A percentile compares a stretch with the other conserved stretches of the same genome.
phyloP scores from a whole-genome alignment of 306 rosid genomes.

The Cyclanthera cordifolia region DNA sequence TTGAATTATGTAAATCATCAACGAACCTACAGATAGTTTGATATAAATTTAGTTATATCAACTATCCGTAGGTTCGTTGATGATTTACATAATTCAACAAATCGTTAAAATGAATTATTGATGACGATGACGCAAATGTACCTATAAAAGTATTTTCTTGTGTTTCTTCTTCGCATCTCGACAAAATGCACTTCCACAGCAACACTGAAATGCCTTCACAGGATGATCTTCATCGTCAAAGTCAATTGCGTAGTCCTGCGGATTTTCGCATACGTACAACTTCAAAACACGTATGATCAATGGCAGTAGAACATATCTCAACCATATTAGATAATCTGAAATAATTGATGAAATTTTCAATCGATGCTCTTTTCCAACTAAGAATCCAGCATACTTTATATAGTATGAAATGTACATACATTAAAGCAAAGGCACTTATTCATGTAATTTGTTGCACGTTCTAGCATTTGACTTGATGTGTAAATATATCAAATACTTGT shows the following conservation, averaged over 20 bases:
- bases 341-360: not conserved
- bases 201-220: conserved; percentile 59
- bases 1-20: no score
- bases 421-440: not conserved
- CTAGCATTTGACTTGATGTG: not conserved
- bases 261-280: not conserved
- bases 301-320: not conserved
- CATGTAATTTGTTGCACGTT: not conserved
- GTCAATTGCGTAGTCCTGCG: conserved; percentile 82
- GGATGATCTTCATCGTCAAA: conserved; percentile 66
- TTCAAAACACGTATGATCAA: not conserved
- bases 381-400: no score
- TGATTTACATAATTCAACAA: no score
- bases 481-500: not conserved
- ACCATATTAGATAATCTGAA: not conserved
- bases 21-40: no score
- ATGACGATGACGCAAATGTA: not conserved
- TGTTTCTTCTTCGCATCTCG: conserved; percentile 44
- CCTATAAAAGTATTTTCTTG: conserved; percentile 15
- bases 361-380: no score
- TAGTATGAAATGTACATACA: no score
- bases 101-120: no score
- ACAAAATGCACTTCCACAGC: conserved; percentile 62
- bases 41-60: no score
- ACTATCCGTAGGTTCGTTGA: no score